Evolutionary conservation across 73 alveolate genomes (phyloP), one percentile per base, ranked within the genome.

Genomic region (Paramecium pentaurelia): DNA sequence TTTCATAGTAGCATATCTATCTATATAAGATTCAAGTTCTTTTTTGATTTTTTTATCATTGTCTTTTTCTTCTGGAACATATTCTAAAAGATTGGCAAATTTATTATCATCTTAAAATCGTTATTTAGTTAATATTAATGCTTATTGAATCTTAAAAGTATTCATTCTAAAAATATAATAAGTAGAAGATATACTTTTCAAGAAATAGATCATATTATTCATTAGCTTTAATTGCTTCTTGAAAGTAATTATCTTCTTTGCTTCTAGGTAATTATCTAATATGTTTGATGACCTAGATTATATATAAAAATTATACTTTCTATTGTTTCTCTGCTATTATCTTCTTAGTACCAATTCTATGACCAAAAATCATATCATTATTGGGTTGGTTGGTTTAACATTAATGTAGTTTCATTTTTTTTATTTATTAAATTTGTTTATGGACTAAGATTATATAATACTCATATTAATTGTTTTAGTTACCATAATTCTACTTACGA

Each of bases 361-460:
- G 71, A 27, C 91, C 91, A 45, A 80, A 80, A 5, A 80, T 80
- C 91, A 80, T 80, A 45, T 80, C 91, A 22, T 80, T 80, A n/a
- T 80, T 80, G 12, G 91, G 77, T 27, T 80, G 36, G 34, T 80
- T 80, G 0, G 71, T 80, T 80, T 80, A 47, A 49, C 91, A 80
- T 45, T 80, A 80, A 80, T 80, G 71, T 40, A 45, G 71, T 32
- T 49, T 34, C 91, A 80, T 80, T 54, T 54, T 54, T 6, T 54
- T 54, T 4, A 16, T 49, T 54, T 18, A 18, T 54, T 18, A 64
- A 64, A 12, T 28, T 32, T 8, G 22, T 64, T 64, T 64, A 64
- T 64, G 51, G 84, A 64, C 22, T 64, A 64, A 34, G 84, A 64
- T 64, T 64, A 32, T 6, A 64, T 64, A 32, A 64, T 64, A 64